phyloP scores from a whole-genome alignment of 306 rosid genomes.

The Castanea sativa region DNA sequence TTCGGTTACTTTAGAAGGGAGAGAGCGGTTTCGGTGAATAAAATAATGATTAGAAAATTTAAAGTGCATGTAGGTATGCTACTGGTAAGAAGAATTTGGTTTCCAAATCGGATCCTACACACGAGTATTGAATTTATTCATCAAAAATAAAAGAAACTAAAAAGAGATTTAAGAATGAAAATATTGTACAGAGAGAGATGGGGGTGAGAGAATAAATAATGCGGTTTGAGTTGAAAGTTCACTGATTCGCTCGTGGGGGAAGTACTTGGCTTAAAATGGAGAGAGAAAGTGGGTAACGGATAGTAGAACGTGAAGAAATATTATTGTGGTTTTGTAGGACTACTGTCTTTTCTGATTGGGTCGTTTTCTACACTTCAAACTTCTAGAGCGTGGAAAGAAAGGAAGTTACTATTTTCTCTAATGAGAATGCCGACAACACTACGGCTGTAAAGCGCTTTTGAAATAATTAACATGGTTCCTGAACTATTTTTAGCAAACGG shows the following conservation, averaged over 20 bases:
- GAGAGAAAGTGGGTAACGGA: constrained; percentile 24
- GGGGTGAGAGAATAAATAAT: background rate
- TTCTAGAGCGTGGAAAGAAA: background rate
- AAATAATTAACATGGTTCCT: background rate
- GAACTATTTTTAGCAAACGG: background rate
- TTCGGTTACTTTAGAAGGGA: background rate
- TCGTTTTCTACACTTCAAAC: background rate
- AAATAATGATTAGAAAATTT: background rate
- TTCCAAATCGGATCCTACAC: background rate
- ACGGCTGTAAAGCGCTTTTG: constrained; percentile 15
- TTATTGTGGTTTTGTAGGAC: too few relatives aligned
- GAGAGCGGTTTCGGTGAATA: background rate
- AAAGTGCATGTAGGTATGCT: background rate
- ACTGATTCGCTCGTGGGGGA: constrained; percentile 1
- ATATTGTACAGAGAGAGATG: background rate
- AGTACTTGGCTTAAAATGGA: background rate
- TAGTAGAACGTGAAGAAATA: background rate
- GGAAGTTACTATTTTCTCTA: background rate
- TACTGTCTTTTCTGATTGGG: background rate
- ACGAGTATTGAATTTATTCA: background rate
- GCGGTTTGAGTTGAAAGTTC: background rate
- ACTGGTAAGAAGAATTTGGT: background rate
- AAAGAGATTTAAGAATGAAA: background rate
- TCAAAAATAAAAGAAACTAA: background rate
- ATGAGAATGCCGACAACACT: background rate